phyloP scores from a whole-genome alignment of 2,329 filamentous ascomycete genomes.

The Cercospora nicotianae region DNA sequence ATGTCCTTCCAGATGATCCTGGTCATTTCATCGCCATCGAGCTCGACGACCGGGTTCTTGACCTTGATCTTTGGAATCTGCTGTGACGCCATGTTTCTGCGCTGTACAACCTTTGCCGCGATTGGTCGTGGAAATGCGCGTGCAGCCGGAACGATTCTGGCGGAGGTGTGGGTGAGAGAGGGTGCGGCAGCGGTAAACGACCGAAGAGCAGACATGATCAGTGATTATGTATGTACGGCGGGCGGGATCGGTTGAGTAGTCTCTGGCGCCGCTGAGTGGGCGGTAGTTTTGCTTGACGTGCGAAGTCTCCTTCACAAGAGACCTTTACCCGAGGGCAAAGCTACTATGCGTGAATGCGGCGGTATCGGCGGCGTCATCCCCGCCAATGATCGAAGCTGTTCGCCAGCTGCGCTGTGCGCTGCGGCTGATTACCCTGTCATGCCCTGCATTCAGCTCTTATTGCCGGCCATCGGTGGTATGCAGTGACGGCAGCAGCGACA shows the following conservation, averaged over 20 bases:
- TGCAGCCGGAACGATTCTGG: slow-evolving; percentile 24
- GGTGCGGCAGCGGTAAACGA: slow-evolving; percentile 19
- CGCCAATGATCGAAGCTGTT: neutral
- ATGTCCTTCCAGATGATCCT: slow-evolving; percentile 98
- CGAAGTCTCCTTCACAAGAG: neutral
- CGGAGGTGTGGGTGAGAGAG: slow-evolving; percentile 19
- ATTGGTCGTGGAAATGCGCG: slow-evolving; percentile 36
- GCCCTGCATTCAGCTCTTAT: neutral
- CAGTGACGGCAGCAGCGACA: neutral
- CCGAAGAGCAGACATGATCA: slow-evolving; percentile 31
- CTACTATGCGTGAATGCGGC: neutral
- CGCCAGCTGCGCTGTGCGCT: neutral
- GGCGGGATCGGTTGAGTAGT: slow-evolving; percentile 17
- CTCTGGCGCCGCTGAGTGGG: neutral
- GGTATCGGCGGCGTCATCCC: neutral
- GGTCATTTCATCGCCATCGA: slow-evolving; percentile 95
- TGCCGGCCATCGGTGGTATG: neutral
- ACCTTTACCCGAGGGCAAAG: slow-evolving; percentile 4
- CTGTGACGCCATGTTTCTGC: slow-evolving; percentile 41
- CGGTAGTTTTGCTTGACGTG: slow-evolving; percentile 2
- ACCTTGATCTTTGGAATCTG: slow-evolving; percentile 88
- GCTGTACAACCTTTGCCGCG: slow-evolving; percentile 38
- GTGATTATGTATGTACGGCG: slow-evolving; percentile 3
- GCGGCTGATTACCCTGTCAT: neutral
- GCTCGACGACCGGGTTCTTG: slow-evolving; percentile 97